Evolutionary conservation across 2,329 filamentous ascomycete species (phyloP).

Genomic region (Alternaria sp.): DNA sequence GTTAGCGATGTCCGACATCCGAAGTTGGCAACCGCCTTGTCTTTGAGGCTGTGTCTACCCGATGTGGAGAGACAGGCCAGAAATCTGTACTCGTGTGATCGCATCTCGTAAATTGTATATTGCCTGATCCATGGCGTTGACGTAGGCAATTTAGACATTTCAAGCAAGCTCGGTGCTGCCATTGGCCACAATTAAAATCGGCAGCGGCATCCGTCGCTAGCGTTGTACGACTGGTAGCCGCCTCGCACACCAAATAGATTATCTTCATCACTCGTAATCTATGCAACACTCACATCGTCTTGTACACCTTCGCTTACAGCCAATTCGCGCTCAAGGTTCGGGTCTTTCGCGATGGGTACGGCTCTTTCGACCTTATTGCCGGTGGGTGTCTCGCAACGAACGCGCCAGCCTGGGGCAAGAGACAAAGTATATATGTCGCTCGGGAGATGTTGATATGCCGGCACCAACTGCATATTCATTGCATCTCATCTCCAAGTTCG

Average conservation of each 20-base stretch:
- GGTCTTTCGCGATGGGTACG: background rate
- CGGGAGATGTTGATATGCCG: background rate
- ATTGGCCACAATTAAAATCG: slow-evolving; percentile 4
- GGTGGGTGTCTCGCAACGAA: background rate
- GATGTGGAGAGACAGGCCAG: background rate
- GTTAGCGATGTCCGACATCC: background rate
- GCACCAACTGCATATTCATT: background rate
- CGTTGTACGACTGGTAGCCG: background rate
- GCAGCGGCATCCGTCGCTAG: slow-evolving; percentile 9
- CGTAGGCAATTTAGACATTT: slow-evolving; percentile 7
- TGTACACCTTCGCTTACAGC: background rate
- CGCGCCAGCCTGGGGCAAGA: background rate
- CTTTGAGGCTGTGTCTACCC: background rate
- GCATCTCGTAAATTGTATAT: background rate
- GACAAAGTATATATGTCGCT: background rate
- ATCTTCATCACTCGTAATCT: slow-evolving; percentile 8
- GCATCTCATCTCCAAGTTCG: background rate
- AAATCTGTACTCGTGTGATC: background rate
- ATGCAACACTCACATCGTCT: background rate
- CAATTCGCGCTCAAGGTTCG: background rate
- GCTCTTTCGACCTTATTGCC: background rate
- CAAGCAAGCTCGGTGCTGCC: background rate
- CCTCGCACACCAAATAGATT: slow-evolving; percentile 2
- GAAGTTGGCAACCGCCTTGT: background rate
- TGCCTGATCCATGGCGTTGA: slow-evolving; percentile 2